These are phyloP conservation scores for Daucus carota DNA, from an alignment of 129 eudicot genomes.

Conservation along the genomic window DH1_v3.0 NC_030389.2:26164001-26164500, in stretches of 20 bases:
- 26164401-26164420: too few relatives aligned
- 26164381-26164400: too few relatives aligned
- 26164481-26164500: too few relatives aligned
- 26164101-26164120: conserved; percentile 69
- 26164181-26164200: not conserved
- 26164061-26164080: conserved; percentile 60
- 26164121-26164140: conserved; percentile 92
- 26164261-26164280: not conserved
- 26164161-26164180: not conserved
- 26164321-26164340: not conserved
- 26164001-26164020: not conserved
- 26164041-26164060: not conserved
- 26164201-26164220: not conserved
- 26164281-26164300: too few relatives aligned
- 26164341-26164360: not conserved
- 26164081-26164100: conserved; percentile 81
- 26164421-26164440: too few relatives aligned
- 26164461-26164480: too few relatives aligned
- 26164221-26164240: not conserved
- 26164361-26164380: not conserved
- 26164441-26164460: too few relatives aligned
- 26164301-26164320: too few relatives aligned
- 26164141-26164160: conserved; percentile 54
- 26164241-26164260: not conserved
- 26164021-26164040: not conserved